Conservation (phyloP, 805 yeast genomes). For the Clavispora santaluciae region DNA sequence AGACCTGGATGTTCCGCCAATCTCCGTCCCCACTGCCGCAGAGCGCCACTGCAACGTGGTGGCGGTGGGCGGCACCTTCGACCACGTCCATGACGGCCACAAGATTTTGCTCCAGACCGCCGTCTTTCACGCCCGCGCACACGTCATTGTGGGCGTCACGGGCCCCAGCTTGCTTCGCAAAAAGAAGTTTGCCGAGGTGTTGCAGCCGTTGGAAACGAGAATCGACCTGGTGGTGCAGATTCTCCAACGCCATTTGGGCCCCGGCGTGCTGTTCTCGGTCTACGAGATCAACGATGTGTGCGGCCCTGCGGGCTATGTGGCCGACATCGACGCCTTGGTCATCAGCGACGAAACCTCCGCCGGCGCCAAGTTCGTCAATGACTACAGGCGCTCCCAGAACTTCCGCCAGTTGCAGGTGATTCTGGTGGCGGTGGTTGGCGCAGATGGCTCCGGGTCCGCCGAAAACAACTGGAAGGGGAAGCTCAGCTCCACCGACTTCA, state of each 20-base stretch:
- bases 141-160: constrained; percentile 78
- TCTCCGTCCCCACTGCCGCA: not conserved
- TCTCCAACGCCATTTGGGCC: constrained; percentile 40
- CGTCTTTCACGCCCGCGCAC: constrained; percentile 50
- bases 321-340: constrained; percentile 72
- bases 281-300: constrained; percentile 76
- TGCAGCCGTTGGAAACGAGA: constrained; percentile 58
- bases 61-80: constrained; percentile 96
- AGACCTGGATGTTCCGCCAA: not conserved
- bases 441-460: constrained; percentile 30
- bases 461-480: constrained; percentile 58
- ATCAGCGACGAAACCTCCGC: constrained; percentile 72
- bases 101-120: constrained; percentile 75
- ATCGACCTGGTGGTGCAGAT: constrained; percentile 44
- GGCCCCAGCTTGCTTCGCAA: constrained; percentile 67
- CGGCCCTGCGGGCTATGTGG: constrained; percentile 85
- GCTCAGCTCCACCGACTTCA: constrained; percentile 77
- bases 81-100: constrained; percentile 94
- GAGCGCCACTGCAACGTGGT: not conserved
- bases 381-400: constrained; percentile 52
- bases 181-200: constrained; percentile 63
- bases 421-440: constrained; percentile 56
- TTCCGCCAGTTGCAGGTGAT: constrained; percentile 42
- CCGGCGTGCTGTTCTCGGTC: constrained; percentile 44
- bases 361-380: constrained; percentile 75